A percentile compares a stretch with the other conserved stretches of the same genome.
phyloP scores from a whole-genome alignment of 495 filamentous ascomycete species.

The Neurospora intermedia region DNA sequence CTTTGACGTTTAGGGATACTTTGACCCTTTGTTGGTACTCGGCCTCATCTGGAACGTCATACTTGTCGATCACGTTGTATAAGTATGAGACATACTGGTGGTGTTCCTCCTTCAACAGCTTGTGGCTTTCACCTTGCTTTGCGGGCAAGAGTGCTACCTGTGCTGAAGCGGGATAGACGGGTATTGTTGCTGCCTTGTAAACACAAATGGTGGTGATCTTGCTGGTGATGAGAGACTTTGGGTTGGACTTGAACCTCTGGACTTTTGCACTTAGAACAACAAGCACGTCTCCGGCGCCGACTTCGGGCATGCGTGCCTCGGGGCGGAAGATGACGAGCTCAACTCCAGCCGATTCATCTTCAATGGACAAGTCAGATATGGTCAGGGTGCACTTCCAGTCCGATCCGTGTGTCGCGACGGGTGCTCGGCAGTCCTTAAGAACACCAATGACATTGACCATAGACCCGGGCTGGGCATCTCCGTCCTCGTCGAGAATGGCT shows the following conservation, averaged over 20 bases:
- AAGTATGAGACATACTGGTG: constrained; percentile 32
- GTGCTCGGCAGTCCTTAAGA: constrained; percentile 36
- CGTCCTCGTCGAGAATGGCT: constrained; percentile 23
- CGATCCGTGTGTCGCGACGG: constrained; percentile 30
- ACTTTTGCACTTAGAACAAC: constrained; percentile 29
- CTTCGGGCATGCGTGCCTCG: constrained; percentile 27
- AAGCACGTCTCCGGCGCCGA: constrained; percentile 30
- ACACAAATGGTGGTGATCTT: constrained; percentile 24
- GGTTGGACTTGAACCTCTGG: constrained; percentile 8
- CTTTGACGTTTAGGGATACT: constrained; percentile 30
- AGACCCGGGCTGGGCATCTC: constrained; percentile 7
- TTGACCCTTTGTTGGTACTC: constrained; percentile 33
- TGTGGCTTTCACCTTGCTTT: background rate
- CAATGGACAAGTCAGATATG: constrained; percentile 29
- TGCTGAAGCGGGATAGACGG: constrained; percentile 26
- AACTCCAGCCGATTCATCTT: constrained; percentile 18
- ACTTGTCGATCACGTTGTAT: constrained; percentile 30
- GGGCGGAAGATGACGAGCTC: constrained; percentile 34
- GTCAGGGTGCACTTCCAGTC: constrained; percentile 32
- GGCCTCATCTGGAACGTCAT: constrained; percentile 30
- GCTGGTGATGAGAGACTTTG: constrained; percentile 31
- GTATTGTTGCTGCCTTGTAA: constrained; percentile 29
- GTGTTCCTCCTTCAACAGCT: constrained; percentile 12
- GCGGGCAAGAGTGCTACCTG: constrained; percentile 16
- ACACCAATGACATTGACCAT: constrained; percentile 40